Evolutionary conservation across 2,329 filamentous ascomycete genomes (phyloP).

Genomic region (Monosporascus sp.): DNA sequence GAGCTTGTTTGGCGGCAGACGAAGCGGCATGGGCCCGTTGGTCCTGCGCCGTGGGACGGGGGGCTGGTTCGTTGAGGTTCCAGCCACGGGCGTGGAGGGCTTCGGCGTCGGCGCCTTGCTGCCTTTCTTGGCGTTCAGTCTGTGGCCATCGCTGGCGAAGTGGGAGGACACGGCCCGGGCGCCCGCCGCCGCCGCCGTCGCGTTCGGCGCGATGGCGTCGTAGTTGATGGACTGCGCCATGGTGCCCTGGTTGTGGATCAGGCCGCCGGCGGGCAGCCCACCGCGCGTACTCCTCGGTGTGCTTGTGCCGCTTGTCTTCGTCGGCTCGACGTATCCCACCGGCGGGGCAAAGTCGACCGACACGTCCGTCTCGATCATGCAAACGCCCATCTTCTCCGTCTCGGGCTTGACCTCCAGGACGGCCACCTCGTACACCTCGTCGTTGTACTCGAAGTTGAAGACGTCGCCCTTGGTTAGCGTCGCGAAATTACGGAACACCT

Average conservation of each 20-base stretch:
- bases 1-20: slow-evolving; percentile 80
- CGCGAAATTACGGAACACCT: slow-evolving; percentile 92
- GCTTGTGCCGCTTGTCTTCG: slow-evolving; percentile 73
- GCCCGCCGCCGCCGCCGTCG: slow-evolving; percentile 56
- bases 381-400: slow-evolving; percentile 76
- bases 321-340: slow-evolving; percentile 88
- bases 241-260: slow-evolving; percentile 77
- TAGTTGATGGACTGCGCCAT: slow-evolving; percentile 99
- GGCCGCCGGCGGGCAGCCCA: slow-evolving; percentile 63
- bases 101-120: slow-evolving; percentile 71
- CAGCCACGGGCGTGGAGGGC: slow-evolving; percentile 65
- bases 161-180: slow-evolving; percentile 53
- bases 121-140: slow-evolving; percentile 75
- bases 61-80: slow-evolving; percentile 38
- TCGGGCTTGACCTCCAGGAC: slow-evolving; percentile 91
- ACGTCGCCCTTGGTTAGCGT: slow-evolving; percentile 89
- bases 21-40: slow-evolving; percentile 80
- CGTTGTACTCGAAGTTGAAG: slow-evolving; percentile 96
- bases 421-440: slow-evolving; percentile 86
- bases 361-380: slow-evolving; percentile 93
- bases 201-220: slow-evolving; percentile 75
- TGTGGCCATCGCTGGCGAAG: slow-evolving; percentile 76
- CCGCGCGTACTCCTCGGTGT: slow-evolving; percentile 68
- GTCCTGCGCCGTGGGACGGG: slow-evolving; percentile 40
- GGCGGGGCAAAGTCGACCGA: slow-evolving; percentile 94